A percentile compares a stretch with the other conserved stretches of the same genome.
These are phyloP conservation scores for Pseudoneurospora amorphoporcata DNA, from an alignment of 495 filamentous ascomycete species.

Conservation along the genomic window DNA sequence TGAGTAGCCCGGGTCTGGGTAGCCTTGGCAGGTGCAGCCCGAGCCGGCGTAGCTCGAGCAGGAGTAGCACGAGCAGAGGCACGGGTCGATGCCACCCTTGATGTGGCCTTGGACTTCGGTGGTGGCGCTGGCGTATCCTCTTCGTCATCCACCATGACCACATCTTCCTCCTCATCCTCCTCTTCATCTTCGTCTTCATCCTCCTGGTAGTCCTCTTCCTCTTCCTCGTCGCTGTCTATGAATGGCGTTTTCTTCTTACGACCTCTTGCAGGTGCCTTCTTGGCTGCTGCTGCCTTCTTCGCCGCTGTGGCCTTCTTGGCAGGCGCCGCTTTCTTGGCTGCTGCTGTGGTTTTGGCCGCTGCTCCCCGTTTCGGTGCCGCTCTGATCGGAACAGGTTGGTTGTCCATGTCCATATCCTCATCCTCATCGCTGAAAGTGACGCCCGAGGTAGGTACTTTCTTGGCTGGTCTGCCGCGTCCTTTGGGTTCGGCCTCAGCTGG, in stretches of 20 bases:
- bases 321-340: conserved; percentile 33
- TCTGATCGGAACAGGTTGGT: conserved; percentile 16
- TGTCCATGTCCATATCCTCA: conserved; percentile 30
- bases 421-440: conserved; percentile 19
- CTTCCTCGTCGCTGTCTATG: conserved; percentile 51
- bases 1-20: conserved; percentile 32
- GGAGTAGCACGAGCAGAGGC: conserved; percentile 11
- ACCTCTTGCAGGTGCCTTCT: conserved; percentile 29
- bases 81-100: background rate
- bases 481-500: conserved; percentile 31
- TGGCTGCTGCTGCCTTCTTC: conserved; percentile 28
- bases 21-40: conserved; percentile 17
- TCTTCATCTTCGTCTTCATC: conserved; percentile 54
- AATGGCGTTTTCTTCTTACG: conserved; percentile 42
- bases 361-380: conserved; percentile 25
- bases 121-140: conserved; percentile 33
- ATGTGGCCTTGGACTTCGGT: conserved; percentile 1
- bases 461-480: conserved; percentile 20
- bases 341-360: conserved; percentile 28
- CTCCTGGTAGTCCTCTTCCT: conserved; percentile 49
- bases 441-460: conserved; percentile 2
- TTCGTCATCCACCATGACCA: conserved; percentile 54
- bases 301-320: conserved; percentile 30
- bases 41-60: conserved; percentile 6
- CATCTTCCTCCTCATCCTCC: conserved; percentile 55